These are phyloP conservation scores for Pelargonium cotyledonis DNA, from an alignment of 441 rosid genomes.

Conservation along the genomic window DNA sequence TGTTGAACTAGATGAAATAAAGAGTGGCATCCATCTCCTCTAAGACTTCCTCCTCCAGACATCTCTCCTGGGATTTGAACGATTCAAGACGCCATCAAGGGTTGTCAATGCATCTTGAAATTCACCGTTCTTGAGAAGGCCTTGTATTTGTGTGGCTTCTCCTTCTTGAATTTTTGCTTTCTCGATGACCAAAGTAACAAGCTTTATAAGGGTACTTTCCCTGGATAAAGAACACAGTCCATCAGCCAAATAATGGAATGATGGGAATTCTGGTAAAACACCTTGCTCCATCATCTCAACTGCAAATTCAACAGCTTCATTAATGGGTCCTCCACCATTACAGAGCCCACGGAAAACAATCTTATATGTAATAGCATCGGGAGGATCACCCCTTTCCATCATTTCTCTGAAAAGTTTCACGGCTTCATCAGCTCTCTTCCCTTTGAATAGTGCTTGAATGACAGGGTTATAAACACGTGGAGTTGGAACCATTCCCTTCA, in stretches of 20 bases:
- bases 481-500: constrained; percentile 66
- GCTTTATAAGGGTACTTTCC: constrained; percentile 62
- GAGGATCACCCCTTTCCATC: constrained; percentile 50
- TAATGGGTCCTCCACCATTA: constrained; percentile 72
- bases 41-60: too few relatives aligned
- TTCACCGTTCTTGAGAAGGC: constrained; percentile 60
- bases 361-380: constrained; percentile 60
- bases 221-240: constrained; percentile 65
- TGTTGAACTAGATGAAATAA: not conserved
- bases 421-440: constrained; percentile 58
- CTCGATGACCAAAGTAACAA: constrained; percentile 62
- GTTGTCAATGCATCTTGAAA: constrained; percentile 75
- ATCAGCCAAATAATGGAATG: constrained; percentile 78
- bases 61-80: constrained; percentile 30
- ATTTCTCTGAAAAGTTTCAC: constrained; percentile 77
- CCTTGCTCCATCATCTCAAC: constrained; percentile 73
- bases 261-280: constrained; percentile 64
- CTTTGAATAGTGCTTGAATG: constrained; percentile 61
- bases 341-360: constrained; percentile 78
- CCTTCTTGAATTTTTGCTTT: constrained; percentile 51
- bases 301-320: constrained; percentile 77
- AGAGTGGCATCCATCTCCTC: too few relatives aligned
- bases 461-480: constrained; percentile 84
- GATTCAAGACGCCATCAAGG: constrained; percentile 52
- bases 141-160: constrained; percentile 62